Conservation (phyloP, 2,329 filamentous ascomycete species). For the Fusarium irregulare region DNA sequence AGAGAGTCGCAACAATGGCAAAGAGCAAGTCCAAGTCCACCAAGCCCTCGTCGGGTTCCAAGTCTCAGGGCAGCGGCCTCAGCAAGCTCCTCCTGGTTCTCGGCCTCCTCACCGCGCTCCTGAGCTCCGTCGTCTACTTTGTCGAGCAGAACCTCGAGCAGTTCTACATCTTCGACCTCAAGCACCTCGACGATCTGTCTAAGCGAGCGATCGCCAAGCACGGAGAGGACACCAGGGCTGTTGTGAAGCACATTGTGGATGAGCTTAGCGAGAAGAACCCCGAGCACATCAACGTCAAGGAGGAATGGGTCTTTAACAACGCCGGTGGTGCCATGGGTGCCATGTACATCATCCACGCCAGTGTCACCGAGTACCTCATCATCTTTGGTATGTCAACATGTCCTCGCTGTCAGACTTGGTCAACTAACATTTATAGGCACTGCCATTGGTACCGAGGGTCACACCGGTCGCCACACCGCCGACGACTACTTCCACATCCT, state of each 20-base stretch:
- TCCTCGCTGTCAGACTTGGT: not conserved
- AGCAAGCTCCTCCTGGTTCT: slow-evolving; percentile 60
- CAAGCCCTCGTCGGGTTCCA: slow-evolving; percentile 33
- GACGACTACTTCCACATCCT: slow-evolving; percentile 97
- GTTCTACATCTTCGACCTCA: slow-evolving; percentile 81
- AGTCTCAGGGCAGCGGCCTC: slow-evolving; percentile 45
- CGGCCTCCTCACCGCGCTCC: slow-evolving; percentile 64
- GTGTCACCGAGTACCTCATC: slow-evolving; percentile 91
- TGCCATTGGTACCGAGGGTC: slow-evolving; percentile 85
- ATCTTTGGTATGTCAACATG: slow-evolving; percentile 71
- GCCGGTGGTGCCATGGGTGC: slow-evolving; percentile 91
- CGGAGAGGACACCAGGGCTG: slow-evolving; percentile 78
- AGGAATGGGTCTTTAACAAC: slow-evolving; percentile 94
- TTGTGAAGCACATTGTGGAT: slow-evolving; percentile 76
- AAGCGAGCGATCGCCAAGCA: slow-evolving; percentile 73
- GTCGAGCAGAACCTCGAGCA: slow-evolving; percentile 68
- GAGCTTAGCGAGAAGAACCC: slow-evolving; percentile 68
- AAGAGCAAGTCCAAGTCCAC: slow-evolving; percentile 35
- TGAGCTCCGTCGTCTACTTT: slow-evolving; percentile 65
- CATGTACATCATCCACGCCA: slow-evolving; percentile 91
- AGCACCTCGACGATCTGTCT: slow-evolving; percentile 75
- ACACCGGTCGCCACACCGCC: slow-evolving; percentile 87
- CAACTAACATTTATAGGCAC: slow-evolving; percentile 60
- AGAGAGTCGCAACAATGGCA: slow-evolving; percentile 25
- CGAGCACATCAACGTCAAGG: slow-evolving; percentile 72